phyloP scores from a whole-genome alignment of 2,329 filamentous ascomycete species.

The Pseudogymnoascus sp. region DNA sequence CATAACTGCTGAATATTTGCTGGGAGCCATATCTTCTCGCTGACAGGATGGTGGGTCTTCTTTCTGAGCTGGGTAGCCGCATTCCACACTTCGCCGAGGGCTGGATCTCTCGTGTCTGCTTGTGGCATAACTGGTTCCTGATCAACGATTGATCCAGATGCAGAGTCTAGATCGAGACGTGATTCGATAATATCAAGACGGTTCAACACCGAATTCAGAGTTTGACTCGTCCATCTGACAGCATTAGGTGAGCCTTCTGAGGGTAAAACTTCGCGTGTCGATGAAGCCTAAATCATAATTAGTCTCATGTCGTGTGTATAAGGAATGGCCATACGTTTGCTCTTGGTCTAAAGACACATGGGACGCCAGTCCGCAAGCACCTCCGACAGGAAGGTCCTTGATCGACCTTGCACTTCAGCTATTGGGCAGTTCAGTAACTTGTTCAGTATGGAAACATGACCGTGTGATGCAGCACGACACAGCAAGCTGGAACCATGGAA shows the following conservation, averaged over 20 bases:
- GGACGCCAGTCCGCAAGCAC: conserved; percentile 30
- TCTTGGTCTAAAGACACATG: conserved; percentile 35
- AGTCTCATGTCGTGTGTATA: conserved; percentile 14
- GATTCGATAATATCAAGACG: conserved; percentile 20
- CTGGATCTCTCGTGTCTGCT: conserved; percentile 18
- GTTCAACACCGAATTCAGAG: conserved; percentile 17
- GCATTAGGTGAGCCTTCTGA: conserved; percentile 10
- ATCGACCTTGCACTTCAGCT: conserved; percentile 35
- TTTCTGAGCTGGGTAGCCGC: conserved; percentile 27
- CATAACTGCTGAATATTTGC: conserved; percentile 30
- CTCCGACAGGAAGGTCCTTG: conserved; percentile 29
- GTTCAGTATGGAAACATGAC: background rate
- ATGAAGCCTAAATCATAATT: conserved; percentile 15
- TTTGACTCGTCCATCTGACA: conserved; percentile 14
- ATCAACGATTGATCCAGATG: conserved; percentile 11
- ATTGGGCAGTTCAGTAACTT: background rate
- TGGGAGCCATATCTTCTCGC: conserved; percentile 29
- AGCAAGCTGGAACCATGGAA: conserved; percentile 5
- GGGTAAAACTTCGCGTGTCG: conserved; percentile 16
- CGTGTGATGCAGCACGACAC: background rate
- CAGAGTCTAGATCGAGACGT: conserved; percentile 15
- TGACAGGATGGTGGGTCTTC: conserved; percentile 21
- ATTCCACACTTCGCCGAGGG: conserved; percentile 25
- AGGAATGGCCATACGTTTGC: conserved; percentile 30
- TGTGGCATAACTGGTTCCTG: conserved; percentile 15